Percentiles rank a stretch among this genome's conserved stretches.
These are phyloP conservation scores for Penicillium cataractarum DNA, from an alignment of 495 filamentous ascomycete species.

Conservation along the genomic window DNA sequence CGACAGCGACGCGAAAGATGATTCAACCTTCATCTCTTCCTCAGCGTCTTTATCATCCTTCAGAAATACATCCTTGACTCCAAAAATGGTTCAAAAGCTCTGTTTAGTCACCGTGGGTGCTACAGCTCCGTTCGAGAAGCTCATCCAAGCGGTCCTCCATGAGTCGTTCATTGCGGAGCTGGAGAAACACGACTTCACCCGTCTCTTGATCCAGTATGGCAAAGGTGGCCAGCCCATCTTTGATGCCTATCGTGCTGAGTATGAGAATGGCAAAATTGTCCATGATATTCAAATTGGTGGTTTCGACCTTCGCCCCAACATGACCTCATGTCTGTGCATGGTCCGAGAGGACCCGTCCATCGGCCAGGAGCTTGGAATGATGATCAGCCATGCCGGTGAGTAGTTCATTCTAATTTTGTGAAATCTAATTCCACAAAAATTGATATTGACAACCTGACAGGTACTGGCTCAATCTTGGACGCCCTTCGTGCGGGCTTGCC, in stretches of 20 bases:
- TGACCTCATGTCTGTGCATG: conserved; percentile 59
- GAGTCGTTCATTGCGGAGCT: conserved; percentile 63
- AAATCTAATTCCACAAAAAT: background rate
- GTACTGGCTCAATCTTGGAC: conserved; percentile 87
- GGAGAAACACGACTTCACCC: conserved; percentile 56
- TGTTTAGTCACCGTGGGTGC: conserved; percentile 91
- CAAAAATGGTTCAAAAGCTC: conserved; percentile 37
- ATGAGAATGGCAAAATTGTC: conserved; percentile 17
- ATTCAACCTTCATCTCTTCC: background rate
- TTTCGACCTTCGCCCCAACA: conserved; percentile 67
- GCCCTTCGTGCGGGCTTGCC: conserved; percentile 68
- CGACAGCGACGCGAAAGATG: background rate
- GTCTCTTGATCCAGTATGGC: conserved; percentile 78
- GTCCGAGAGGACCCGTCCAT: conserved; percentile 45
- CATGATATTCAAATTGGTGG: conserved; percentile 56
- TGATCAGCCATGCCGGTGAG: conserved; percentile 88
- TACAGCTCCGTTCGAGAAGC: conserved; percentile 76
- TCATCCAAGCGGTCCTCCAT: conserved; percentile 68
- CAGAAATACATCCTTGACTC: background rate
- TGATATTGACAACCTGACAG: conserved; percentile 52
- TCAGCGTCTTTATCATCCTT: conserved; percentile 5
- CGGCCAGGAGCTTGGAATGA: conserved; percentile 54
- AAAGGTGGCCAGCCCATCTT: conserved; percentile 54
- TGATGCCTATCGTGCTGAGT: conserved; percentile 33
- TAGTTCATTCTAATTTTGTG: background rate